Evolutionary conservation across 768 basidiomycete genomes (phyloP), one percentile per base, ranked within the genome.

Genomic region (Xerocomellus intermedius): DNA sequence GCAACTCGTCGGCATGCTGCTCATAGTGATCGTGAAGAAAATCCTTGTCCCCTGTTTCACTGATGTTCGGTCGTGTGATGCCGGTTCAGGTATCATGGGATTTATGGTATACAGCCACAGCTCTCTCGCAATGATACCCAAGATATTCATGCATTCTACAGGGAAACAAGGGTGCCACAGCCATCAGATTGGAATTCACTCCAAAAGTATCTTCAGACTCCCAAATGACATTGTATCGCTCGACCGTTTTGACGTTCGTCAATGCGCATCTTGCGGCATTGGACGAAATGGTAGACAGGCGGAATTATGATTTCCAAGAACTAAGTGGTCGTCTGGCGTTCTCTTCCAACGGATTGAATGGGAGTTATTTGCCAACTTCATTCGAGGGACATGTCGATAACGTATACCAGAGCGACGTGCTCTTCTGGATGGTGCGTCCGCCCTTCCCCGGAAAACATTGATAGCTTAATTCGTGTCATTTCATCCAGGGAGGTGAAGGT

Each of bases 121-220:
- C 38, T 33, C 10, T 50, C 52, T 48, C 22, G 30, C 17, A 4
- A 35, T 2, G 13, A 42, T 39, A 8, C n/a, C 12, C 6, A 19
- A 6, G n/a, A 41, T 46, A 28, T 12, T 57, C 54, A 59, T 50
- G 43, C 32, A 8, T 8, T 36, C 33, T 42, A 19, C 52, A 91
- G 89, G 91, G 90, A 28, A 94, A 94, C 72, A 94, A 94, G 73
- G 91, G 91, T 41, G 89, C 79, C 7, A 82, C 82, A 6, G 89
- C 86, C 2, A 61, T 90, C 39, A 84, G 86, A 33, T 55, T 92
- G 6, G 71, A 75, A 8, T 86, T 83, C 62, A 77, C 75, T 26
- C 83, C 83, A 26, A 66, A 72, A 1, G 55, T 71, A 33, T 59
- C 73, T 7, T 50, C 57, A 12, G 52, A 57, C 22, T 46, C 55